Base-by-base conservation (phyloP, 352 stramenopile genomes). In the Peronospora destructor region DNA sequence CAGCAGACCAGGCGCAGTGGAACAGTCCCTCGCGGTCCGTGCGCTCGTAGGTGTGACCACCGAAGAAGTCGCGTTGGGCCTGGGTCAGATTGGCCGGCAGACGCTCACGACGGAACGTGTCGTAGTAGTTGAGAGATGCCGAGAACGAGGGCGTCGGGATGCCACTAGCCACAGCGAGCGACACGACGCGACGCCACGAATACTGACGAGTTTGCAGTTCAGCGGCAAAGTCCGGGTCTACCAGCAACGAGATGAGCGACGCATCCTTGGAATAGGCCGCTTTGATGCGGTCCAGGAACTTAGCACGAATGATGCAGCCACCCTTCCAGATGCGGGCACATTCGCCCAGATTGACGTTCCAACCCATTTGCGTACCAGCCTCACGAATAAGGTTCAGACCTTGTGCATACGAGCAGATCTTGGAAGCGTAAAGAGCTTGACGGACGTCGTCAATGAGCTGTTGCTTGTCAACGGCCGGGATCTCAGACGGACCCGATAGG, bases 31-130 rank as follows among this genome's bases (percentile, higher is more conserved):
- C 86, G 47, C 84, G 81, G 78, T 98, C 93, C 57, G 80, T 95
- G 64, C 93, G 88, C 66, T 99, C 85, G 74, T 97, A 99, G 19
- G 95, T 99, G 81, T 99, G 97, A 51, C 93, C 94, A 34, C 97
- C 97, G 67, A 99, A 99, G 74, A 98, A 99, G 75, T 99, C 97
- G 48, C 97, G 87, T 79, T 99, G 97, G n/a, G 95, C 95, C 76
- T 99, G 96, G 25, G 95, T 97, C 35, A 99, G 71, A 73, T 98
- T 99, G 43, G 95, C 94, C 9, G 95, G 93, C 40, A 99, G 77
- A 28, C 74, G 76, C 49, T 89, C 87, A 49, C 94, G 84, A 64
- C 97, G 90, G 87, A 98, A 99, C 61, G 85, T 84, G 84, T 99
- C 97, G 66, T 97, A 99, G 84, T 99, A 99, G 54, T 84, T 94